A percentile compares a stretch with the other conserved stretches of the same genome.
Evolutionary conservation across 192 early-diverging fungal genomes (phyloP).

Genomic region (Backusella liffmaniae): DNA sequence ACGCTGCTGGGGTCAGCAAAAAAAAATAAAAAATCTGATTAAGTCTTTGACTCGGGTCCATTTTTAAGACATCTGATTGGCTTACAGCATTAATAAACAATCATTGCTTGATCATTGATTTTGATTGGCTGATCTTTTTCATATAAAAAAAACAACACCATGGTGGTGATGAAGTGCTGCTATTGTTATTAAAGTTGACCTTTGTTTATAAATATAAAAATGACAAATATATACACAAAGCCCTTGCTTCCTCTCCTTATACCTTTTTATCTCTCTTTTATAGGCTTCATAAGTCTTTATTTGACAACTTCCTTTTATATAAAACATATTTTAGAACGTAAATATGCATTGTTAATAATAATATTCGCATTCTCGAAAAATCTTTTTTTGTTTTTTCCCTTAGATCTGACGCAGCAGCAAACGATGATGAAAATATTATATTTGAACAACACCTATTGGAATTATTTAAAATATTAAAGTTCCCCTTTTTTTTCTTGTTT

Average conservation of each 20-base stretch:
- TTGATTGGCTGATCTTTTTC: neutral
- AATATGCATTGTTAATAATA: neutral
- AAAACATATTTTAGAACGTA: neutral
- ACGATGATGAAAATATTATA: neutral
- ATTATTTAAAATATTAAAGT: neutral
- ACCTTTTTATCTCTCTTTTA: no score
- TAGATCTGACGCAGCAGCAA: neutral
- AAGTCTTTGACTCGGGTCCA: neutral
- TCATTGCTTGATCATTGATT: neutral
- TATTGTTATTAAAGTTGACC: neutral
- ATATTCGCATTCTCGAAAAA: neutral
- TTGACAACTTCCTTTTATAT: no score
- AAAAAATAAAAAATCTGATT: constrained; percentile 3
- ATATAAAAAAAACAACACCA: neutral
- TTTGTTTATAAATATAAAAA: neutral
- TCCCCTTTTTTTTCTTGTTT: neutral
- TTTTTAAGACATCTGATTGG: neutral
- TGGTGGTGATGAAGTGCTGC: neutral
- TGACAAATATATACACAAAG: no score
- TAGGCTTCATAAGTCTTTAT: no score
- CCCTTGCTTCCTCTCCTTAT: no score
- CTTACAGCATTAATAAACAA: neutral
- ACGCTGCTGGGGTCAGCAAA: neutral
- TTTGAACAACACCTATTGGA: neutral
- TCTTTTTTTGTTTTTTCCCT: neutral